Evolutionary conservation across 73 alveolate genomes (phyloP), one percentile per base, ranked within the genome.

Genomic region (Stentor roeselii): DNA sequence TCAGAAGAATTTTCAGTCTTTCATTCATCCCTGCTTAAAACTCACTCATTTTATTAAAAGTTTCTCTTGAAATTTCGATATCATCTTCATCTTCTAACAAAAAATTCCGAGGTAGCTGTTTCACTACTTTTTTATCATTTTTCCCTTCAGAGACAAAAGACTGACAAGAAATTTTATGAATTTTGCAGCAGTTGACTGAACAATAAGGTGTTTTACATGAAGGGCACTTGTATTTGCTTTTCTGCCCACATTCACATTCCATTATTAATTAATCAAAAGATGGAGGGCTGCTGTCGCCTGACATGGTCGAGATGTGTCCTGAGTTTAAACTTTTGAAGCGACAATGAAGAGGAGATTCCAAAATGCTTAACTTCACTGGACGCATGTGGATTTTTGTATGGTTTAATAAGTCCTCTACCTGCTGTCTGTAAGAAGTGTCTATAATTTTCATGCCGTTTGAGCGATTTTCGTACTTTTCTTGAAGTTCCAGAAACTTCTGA

Each of bases 401-500:
- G 3, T 34, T 32, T 1, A 32, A 21, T 21, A 67, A 0, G 14
- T 67, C n/a, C 34, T 2, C 37, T 0, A 67, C 34, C 37, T 67
- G 1, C 41, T 30, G 27, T 2, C n/a, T 67, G 2, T 67, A 2
- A 1, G 15, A 2, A 27, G 14, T 34, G 1, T 21, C 11, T 1
- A 67, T 36, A 1, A 32, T 0, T 34, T 32, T 67, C 27, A n/a
- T 58, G 14, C 34, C 34, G 21, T 21, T 21, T 67, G 80, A 30
- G 21, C 27, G 37, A 34, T 21, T 30, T 2, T 40, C 80, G 34
- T 15, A 11, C 11, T 0, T 67, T 35, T 86, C 76, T 39, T 86
- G 85, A n/a, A 86, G 83, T 27, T 82, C 60, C 82, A 82, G 32
- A 86, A 78, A 86, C 30, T 78, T 82, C 31, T 86, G 87, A 32